Base-by-base conservation (phyloP, 2,329 filamentous ascomycete species). In the Nigrograna mackinnonii region DNA sequence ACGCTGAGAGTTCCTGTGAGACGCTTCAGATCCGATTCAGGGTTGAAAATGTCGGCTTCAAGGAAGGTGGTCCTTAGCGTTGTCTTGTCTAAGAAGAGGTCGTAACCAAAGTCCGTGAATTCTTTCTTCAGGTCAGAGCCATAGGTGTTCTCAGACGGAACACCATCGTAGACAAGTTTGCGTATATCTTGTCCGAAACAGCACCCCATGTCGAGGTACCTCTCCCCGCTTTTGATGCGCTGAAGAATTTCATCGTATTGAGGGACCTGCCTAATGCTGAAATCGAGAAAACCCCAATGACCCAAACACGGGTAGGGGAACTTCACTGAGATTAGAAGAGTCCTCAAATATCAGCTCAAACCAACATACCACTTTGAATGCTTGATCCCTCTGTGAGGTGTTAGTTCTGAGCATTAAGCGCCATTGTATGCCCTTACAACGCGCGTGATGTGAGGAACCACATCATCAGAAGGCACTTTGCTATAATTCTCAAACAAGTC, bases 31-130 rank as follows among this genome's bases (percentile, higher is more conserved):
- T 47, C 49, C 1, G 63, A 64, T 11, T 59, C 44, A 5, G 50
- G 22, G 24, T 64, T 56, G 22, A 68, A 58, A 22, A 82, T 62
- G 46, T 83, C 76, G 16, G 77, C 79, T 3, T 73, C 58, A 28
- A 84, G 69, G 51, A 83, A 82, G 2, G 66, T 70, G 1, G 72
- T 73, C 22, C 69, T 72, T 9, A 83, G 58, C 17, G 46, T 70
- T 3, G 64, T 50, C 33, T 55, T 56, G 50, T 70, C 67, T 4
- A 54, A 49, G 43, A 70, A 70, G 22, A 70, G 43, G 11, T 66
- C 57, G 41, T 66, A 82, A 16, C 82, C 81, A 14, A 80, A 66
- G 14, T 80, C 72, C 50, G 83, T 72, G 51, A 85, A 80, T 2
- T 55, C 46, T 6, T 50, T 41, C 34, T 60, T 53, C 20, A 76